Evolutionary conservation across 2,329 filamentous ascomycete genomes (phyloP).

Genomic region (Zalaria sp.): DNA sequence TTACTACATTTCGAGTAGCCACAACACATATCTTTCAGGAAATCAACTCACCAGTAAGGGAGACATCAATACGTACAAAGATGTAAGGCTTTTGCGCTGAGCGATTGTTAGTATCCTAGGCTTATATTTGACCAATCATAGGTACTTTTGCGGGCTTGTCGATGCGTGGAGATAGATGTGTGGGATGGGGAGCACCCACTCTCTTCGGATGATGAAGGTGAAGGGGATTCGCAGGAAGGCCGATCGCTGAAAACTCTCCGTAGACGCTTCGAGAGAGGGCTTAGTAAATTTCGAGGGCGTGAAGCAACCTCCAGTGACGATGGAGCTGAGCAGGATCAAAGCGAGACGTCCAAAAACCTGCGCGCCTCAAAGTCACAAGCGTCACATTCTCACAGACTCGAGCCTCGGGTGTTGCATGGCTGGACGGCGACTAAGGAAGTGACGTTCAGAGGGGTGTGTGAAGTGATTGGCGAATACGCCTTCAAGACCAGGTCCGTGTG

Average conservation of each 20-base stretch:
- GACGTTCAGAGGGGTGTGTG: conserved; percentile 74
- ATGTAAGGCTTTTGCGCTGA: conserved; percentile 34
- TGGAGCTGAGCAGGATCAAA: background rate
- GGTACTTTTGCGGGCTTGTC: conserved; percentile 56
- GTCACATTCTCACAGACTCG: conserved; percentile 11
- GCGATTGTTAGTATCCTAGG: background rate
- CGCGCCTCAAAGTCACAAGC: conserved; percentile 16
- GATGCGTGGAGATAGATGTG: conserved; percentile 90
- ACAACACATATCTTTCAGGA: conserved; percentile 84
- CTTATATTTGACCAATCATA: background rate
- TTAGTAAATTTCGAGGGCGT: conserved; percentile 1
- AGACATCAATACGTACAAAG: conserved; percentile 64
- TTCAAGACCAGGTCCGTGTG: conserved; percentile 42
- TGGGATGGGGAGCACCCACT: conserved; percentile 59
- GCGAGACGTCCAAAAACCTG: background rate
- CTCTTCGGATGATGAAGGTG: conserved; percentile 17
- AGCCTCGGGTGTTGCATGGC: conserved; percentile 21
- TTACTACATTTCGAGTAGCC: conserved; percentile 89
- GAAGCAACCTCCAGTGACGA: background rate
- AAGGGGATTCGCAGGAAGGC: conserved; percentile 14
- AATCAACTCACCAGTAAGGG: conserved; percentile 72
- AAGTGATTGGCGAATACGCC: conserved; percentile 62
- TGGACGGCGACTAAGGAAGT: conserved; percentile 79
- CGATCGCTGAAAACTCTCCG: conserved; percentile 18
- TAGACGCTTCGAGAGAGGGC: conserved; percentile 11